A percentile compares a stretch with the other conserved stretches of the same genome.
Evolutionary conservation across 257 asterid species (phyloP).

Genomic region (Solanum piurae): DNA sequence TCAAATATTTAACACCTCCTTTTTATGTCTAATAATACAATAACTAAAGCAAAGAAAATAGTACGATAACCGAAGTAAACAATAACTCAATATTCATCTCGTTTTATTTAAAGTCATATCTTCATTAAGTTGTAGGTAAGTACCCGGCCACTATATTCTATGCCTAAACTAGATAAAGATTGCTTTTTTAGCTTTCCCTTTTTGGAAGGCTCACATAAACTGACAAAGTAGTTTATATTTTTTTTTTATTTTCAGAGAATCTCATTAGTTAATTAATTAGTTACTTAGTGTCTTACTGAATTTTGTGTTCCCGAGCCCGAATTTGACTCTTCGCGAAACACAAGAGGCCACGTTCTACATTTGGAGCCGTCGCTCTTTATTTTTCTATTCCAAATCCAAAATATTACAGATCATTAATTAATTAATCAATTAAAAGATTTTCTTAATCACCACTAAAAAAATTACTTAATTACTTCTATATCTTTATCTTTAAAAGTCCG

Average conservation of each 20-base stretch:
- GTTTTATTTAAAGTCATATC: background rate
- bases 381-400: background rate
- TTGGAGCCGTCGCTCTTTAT: background rate
- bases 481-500: background rate
- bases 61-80: rapidly evolving
- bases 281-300: background rate
- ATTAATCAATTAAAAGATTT: background rate
- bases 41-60: rapidly evolving
- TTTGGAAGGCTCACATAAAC: background rate
- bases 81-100: background rate
- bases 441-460: too few species aligned
- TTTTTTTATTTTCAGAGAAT: background rate
- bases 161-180: background rate
- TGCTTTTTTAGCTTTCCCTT: background rate
- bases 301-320: background rate
- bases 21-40: background rate
- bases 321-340: background rate
- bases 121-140: too few species aligned
- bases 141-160: background rate
- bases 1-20: background rate
- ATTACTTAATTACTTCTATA: too few species aligned
- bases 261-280: background rate
- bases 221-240: background rate
- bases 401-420: background rate
- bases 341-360: background rate